A percentile compares a stretch with the other conserved stretches of the same genome.
These are phyloP conservation scores for Selenicereus undatus DNA, from an alignment of 148 eudicot genomes.

Conservation along the genomic window DNA sequence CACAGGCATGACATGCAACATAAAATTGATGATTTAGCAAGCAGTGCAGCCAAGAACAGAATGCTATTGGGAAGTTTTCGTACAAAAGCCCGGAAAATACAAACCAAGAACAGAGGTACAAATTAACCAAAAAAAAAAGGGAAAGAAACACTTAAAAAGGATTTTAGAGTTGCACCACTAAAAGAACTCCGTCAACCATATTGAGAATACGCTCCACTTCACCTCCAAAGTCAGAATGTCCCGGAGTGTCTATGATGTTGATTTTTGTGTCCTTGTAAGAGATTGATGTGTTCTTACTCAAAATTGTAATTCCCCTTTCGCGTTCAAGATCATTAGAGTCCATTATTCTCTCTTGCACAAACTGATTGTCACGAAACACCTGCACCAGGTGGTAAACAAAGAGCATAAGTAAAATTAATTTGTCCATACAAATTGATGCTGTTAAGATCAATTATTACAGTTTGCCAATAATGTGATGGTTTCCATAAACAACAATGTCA, in stretches of 20 bases:
- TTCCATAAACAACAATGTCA: neutral
- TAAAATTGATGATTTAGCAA: neutral
- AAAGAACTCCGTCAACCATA: conserved; percentile 97
- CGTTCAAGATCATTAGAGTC: conserved; percentile 99
- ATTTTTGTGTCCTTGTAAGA: conserved; percentile 81
- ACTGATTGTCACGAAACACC: conserved; percentile 98
- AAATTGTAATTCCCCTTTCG: conserved; percentile 96
- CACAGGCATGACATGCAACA: neutral
- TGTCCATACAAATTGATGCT: neutral
- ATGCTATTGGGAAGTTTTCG: neutral
- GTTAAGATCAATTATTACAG: neutral
- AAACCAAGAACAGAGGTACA: conserved; percentile 3
- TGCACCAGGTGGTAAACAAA: conserved; percentile 28
- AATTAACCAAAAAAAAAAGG: neutral
- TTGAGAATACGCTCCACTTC: conserved; percentile 98
- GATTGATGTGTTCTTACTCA: conserved; percentile 95
- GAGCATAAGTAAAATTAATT: neutral
- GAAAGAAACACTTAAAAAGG: neutral
- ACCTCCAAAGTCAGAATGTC: conserved; percentile 99
- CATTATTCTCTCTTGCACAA: conserved; percentile 92
- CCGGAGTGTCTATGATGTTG: conserved; percentile 97
- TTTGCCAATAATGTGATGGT: neutral
- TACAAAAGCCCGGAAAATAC: neutral
- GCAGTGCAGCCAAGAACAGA: neutral
- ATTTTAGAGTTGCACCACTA: conserved; percentile 54